phyloP scores from a whole-genome alignment of 2,329 filamentous ascomycete species.

The Pseudocercospora musae region DNA sequence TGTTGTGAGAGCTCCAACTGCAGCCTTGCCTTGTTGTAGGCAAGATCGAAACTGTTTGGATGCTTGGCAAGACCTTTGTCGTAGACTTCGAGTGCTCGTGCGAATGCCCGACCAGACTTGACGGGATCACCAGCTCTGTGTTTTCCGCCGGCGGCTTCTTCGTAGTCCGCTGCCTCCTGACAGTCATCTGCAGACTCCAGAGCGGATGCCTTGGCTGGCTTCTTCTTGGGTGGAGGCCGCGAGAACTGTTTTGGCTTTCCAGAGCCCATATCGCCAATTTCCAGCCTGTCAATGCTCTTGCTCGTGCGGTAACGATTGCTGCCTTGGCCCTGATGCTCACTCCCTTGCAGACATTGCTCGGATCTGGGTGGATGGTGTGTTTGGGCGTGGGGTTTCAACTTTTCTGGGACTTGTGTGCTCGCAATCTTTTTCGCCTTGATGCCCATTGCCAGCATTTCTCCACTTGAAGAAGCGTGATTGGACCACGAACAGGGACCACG shows the following conservation, averaged over 20 bases:
- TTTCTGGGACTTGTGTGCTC: neutral
- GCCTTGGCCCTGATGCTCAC: neutral
- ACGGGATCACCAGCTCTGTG: slow-evolving; percentile 68
- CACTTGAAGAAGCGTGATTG: neutral
- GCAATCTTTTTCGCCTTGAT: neutral
- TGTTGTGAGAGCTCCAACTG: slow-evolving; percentile 69
- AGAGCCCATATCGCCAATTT: slow-evolving; percentile 23
- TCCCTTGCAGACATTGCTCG: neutral
- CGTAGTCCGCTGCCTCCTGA: slow-evolving; percentile 63
- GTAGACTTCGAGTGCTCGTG: slow-evolving; percentile 65
- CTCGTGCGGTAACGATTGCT: neutral
- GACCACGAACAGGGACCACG: neutral
- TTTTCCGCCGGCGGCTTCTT: slow-evolving; percentile 71
- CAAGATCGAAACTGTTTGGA: slow-evolving; percentile 64
- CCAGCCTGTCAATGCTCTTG: neutral
- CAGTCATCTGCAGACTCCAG: slow-evolving; percentile 66
- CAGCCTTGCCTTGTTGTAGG: slow-evolving; percentile 72
- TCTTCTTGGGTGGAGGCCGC: slow-evolving; percentile 31
- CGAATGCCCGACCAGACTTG: slow-evolving; percentile 61
- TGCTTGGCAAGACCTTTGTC: slow-evolving; percentile 60
- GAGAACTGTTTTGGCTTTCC: slow-evolving; percentile 32
- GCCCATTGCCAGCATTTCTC: neutral
- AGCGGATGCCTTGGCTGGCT: slow-evolving; percentile 38
- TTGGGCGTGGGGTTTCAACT: neutral
- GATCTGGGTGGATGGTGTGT: neutral